phyloP scores from a whole-genome alignment of 495 filamentous ascomycete genomes.

The Achaetomiella virescens region DNA sequence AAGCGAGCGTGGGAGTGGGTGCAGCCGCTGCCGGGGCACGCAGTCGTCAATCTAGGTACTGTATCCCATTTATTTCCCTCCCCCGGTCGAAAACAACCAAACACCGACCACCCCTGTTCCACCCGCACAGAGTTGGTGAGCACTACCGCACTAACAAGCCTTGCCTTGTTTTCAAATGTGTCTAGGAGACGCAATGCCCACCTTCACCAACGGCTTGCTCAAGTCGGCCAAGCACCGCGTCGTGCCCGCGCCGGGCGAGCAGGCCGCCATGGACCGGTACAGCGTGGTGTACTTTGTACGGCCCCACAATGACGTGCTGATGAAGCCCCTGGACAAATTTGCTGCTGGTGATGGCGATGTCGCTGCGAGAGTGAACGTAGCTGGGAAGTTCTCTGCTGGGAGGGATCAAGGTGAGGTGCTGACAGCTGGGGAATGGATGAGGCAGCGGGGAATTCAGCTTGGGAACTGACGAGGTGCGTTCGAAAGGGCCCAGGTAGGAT shows the following conservation, averaged over 20 bases:
- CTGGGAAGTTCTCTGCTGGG: slow-evolving; percentile 16
- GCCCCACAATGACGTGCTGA: slow-evolving; percentile 50
- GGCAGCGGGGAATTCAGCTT: slow-evolving; percentile 37
- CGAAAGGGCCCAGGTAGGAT: no score
- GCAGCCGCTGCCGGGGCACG: slow-evolving; percentile 49
- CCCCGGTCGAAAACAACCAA: not conserved
- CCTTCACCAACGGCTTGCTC: slow-evolving; percentile 55
- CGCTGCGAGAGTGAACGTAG: slow-evolving; percentile 15
- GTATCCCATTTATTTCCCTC: no score
- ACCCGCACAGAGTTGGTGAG: no score
- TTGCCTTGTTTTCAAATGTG: no score
- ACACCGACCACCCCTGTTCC: no score
- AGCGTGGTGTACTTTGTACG: slow-evolving; percentile 59
- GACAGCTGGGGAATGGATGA: slow-evolving; percentile 46
- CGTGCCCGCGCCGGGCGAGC: slow-evolving; percentile 49
- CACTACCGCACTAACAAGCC: not conserved
- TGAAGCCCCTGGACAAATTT: slow-evolving; percentile 39
- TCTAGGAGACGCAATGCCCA: slow-evolving; percentile 55
- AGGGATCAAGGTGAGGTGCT: slow-evolving; percentile 29
- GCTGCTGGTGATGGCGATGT: no score
- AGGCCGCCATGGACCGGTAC: slow-evolving; percentile 46
- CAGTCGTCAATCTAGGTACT: slow-evolving; percentile 55
- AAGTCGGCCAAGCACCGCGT: slow-evolving; percentile 60
- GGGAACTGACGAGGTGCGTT: no score
- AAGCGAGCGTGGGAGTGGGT: slow-evolving; percentile 49